These are phyloP conservation scores for Acacia melanoxylon DNA, from an alignment of 306 rosid species.

Conservation along the genomic window DNA sequence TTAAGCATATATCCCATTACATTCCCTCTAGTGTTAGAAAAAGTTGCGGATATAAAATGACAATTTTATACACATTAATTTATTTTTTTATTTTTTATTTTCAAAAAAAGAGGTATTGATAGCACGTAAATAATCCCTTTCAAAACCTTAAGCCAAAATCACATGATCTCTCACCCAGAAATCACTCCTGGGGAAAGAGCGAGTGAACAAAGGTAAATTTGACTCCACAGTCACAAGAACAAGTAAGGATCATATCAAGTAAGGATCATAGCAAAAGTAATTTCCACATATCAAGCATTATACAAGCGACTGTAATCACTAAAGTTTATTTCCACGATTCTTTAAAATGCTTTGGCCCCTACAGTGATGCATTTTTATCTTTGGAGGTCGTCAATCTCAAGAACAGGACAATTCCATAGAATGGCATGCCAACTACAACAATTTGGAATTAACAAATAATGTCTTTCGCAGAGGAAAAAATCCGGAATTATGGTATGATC, in stretches of 20 bases:
- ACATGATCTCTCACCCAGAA: neutral
- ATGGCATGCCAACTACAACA: neutral
- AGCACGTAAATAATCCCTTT: neutral
- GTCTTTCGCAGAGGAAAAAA: neutral
- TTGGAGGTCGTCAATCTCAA: neutral
- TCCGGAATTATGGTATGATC: neutral
- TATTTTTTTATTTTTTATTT: too few species aligned
- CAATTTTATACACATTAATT: constrained; percentile 1
- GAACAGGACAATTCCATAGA: neutral
- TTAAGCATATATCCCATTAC: neutral
- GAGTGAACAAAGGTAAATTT: neutral
- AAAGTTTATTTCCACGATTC: neutral
- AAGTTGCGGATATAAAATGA: neutral
- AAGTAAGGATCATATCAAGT: neutral
- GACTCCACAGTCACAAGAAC: neutral
- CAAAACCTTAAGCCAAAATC: constrained; percentile 20
- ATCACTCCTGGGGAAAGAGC: neutral
- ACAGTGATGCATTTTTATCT: neutral
- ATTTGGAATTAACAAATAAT: constrained; percentile 8
- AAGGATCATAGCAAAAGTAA: constrained; percentile 7
- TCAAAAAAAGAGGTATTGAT: neutral
- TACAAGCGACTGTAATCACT: neutral
- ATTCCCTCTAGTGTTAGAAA: constrained; percentile 14
- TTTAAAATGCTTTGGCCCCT: neutral
- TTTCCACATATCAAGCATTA: neutral